A percentile compares a stretch with the other conserved stretches of the same genome.
phyloP scores from a whole-genome alignment of 2,329 filamentous ascomycete genomes.

The Reticulascus tulasneorum region DNA sequence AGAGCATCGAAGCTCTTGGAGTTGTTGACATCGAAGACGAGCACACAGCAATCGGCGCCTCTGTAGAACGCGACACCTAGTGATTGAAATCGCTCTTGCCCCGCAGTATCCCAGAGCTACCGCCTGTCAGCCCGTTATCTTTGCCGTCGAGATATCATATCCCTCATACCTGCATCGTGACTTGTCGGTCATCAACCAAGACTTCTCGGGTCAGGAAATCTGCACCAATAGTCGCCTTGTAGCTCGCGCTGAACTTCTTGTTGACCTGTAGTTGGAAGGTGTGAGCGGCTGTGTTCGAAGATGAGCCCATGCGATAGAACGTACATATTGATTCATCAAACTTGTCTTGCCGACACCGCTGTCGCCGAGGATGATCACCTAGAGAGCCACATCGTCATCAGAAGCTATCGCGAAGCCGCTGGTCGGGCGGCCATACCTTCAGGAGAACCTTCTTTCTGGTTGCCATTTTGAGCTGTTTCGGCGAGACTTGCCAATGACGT shows the following conservation, averaged over 20 bases:
- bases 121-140: conserved; percentile 1
- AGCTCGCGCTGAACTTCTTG: conserved; percentile 99
- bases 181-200: conserved; percentile 90
- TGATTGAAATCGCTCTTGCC: conserved; percentile 96
- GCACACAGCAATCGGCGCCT: conserved; percentile 93
- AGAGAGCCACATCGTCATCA: conserved; percentile 9
- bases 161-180: conserved; percentile 85
- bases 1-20: conserved; percentile 98
- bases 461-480: conserved; percentile 53
- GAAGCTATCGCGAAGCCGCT: conserved; percentile 2
- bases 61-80: conserved; percentile 96
- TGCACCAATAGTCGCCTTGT: conserved; percentile 98
- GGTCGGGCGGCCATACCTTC: conserved; percentile 60
- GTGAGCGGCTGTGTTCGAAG: not conserved
- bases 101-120: conserved; percentile 95
- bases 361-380: conserved; percentile 99
- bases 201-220: conserved; percentile 99
- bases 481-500: conserved; percentile 1
- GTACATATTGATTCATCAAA: conserved; percentile 99
- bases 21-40: conserved; percentile 99
- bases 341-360: conserved; percentile 99
- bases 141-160: conserved; percentile 4
- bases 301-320: conserved; percentile 24
- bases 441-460: conserved; percentile 86
- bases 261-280: conserved; percentile 70